phyloP scores from a whole-genome alignment of 768 basidiomycete species.

The Termitomyces sp. region DNA sequence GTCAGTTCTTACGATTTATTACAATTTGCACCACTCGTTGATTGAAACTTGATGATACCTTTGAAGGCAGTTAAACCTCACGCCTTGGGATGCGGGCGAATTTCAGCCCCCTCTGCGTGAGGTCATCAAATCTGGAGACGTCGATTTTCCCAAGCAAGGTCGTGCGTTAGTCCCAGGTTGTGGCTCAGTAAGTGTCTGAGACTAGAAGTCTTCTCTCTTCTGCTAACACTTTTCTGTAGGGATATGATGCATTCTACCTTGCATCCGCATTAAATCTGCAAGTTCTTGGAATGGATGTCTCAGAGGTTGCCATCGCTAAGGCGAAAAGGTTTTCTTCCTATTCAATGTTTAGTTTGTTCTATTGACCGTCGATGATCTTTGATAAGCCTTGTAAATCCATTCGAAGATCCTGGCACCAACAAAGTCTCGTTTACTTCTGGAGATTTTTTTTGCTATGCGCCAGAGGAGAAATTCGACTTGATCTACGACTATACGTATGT shows the following conservation, averaged over 20 bases:
- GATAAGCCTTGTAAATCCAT: background rate
- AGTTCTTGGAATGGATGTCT: slow-evolving; percentile 52
- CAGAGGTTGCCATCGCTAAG: slow-evolving; percentile 45
- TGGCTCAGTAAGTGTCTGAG: background rate
- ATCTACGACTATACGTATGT: slow-evolving; percentile 64
- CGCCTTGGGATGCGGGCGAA: slow-evolving; percentile 61
- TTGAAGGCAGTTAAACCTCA: slow-evolving; percentile 34
- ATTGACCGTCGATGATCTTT: background rate
- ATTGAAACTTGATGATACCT: background rate
- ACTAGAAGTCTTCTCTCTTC: background rate
- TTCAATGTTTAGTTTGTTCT: background rate
- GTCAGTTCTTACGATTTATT: background rate
- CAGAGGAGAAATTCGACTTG: slow-evolving; percentile 42
- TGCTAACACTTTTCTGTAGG: slow-evolving; percentile 30
- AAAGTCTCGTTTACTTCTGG: slow-evolving; percentile 34
- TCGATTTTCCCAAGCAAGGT: slow-evolving; percentile 38
- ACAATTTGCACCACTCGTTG: no score
- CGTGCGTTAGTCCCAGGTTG: slow-evolving; percentile 25
- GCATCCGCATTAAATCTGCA: slow-evolving; percentile 46
- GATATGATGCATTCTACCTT: slow-evolving; percentile 57
- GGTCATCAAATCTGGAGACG: slow-evolving; percentile 39
- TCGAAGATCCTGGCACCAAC: slow-evolving; percentile 13
- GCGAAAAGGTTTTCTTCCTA: slow-evolving; percentile 33
- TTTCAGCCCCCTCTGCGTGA: slow-evolving; percentile 55
- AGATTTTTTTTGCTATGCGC: slow-evolving; percentile 54